A percentile compares a stretch with the other conserved stretches of the same genome.
phyloP scores from a whole-genome alignment of 306 rosid species.

The barrel medic (Medicago truncatula) region DNA sequence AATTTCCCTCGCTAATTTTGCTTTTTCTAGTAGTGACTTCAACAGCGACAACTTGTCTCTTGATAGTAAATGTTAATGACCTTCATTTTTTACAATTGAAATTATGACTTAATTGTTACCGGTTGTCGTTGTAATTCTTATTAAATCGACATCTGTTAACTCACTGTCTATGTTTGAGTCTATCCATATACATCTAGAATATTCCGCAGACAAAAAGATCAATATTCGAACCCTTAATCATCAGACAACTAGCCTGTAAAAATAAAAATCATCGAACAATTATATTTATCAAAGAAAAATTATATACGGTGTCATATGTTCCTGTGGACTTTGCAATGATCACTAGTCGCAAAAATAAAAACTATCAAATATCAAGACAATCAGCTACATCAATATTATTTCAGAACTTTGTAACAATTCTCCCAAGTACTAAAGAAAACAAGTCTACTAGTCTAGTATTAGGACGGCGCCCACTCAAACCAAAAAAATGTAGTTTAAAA shows the following conservation, averaged over 20 bases:
- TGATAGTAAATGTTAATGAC: too few relatives aligned
- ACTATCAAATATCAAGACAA: slow-evolving; percentile 9
- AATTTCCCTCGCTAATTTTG: too few relatives aligned
- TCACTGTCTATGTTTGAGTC: background rate
- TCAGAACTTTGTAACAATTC: slow-evolving; percentile 35
- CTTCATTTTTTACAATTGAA: too few relatives aligned
- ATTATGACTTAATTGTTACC: too few relatives aligned
- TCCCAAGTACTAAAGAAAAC: background rate
- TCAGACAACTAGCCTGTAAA: background rate
- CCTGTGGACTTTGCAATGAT: slow-evolving; percentile 13
- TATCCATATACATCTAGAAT: background rate
- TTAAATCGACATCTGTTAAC: too few relatives aligned
- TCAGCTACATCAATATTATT: slow-evolving; percentile 5
- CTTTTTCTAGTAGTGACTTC: too few relatives aligned
- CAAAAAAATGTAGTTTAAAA: slow-evolving; percentile 43
- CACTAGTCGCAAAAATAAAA: slow-evolving; percentile 30
- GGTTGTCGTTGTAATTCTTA: too few relatives aligned
- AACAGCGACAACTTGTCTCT: too few relatives aligned
- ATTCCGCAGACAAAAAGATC: background rate
- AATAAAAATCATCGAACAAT: background rate
- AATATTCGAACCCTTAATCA: background rate
- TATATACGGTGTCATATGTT: slow-evolving; percentile 19
- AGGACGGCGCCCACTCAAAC: slow-evolving; percentile 35
- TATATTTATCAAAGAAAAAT: background rate
- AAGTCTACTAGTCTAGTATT: background rate